phyloP scores from a whole-genome alignment of 73 alveolate species.

The Tetrahymena elliotti region DNA sequence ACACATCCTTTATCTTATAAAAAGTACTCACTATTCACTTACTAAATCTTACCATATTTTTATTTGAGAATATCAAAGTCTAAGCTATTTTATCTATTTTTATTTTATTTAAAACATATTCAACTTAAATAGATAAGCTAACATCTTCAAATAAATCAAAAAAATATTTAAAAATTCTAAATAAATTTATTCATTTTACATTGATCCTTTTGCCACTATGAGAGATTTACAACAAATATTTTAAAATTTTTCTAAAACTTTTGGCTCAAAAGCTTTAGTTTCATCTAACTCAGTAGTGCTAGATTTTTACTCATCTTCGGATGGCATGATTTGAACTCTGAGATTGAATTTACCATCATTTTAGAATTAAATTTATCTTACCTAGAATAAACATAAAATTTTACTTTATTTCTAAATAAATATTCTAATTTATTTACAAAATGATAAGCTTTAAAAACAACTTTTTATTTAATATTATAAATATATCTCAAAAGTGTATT shows the following conservation, averaged over 20 bases:
- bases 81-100: not conserved
- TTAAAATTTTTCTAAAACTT: not conserved
- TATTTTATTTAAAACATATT: too few species aligned
- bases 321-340: not conserved
- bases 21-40: not conserved
- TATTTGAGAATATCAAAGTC: not conserved
- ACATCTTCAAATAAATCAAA: not conserved
- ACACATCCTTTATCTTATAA: not conserved
- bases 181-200: not conserved
- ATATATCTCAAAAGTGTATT: not conserved
- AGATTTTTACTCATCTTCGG: not conserved
- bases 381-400: not conserved
- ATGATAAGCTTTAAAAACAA: not conserved
- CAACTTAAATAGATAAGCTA: too few species aligned
- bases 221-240: not conserved
- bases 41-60: not conserved
- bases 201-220: not conserved
- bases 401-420: not conserved
- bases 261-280: not conserved
- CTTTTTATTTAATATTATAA: not conserved
- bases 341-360: not conserved
- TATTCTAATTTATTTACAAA: not conserved
- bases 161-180: not conserved
- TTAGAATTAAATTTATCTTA: not conserved
- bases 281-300: not conserved